A percentile compares a stretch with the other conserved stretches of the same genome.
Conservation (phyloP, 805 yeast genomes). For the Brettanomyces sp. region DNA sequence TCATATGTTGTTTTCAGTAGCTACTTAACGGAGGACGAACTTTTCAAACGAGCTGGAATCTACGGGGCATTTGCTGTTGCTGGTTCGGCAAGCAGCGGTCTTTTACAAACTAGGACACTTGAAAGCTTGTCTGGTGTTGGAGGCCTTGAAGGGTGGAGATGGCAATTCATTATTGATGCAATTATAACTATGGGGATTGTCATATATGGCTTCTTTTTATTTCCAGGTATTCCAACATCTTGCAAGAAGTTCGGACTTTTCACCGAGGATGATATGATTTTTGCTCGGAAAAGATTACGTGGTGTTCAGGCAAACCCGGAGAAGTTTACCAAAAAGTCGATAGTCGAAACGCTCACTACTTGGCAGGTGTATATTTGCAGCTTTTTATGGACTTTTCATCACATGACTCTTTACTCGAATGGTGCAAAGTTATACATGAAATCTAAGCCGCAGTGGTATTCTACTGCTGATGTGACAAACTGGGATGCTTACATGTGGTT, state of each 20-base stretch:
- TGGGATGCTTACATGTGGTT: constrained; percentile 10
- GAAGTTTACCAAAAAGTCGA: constrained; percentile 29
- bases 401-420: constrained; percentile 26
- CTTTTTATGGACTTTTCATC: constrained; percentile 16
- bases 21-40: constrained; percentile 9
- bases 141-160: constrained; percentile 61
- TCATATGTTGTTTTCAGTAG: constrained; percentile 33
- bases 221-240: constrained; percentile 41
- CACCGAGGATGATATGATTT: constrained; percentile 30
- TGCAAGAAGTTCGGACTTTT: constrained; percentile 28
- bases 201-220: constrained; percentile 45
- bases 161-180: constrained; percentile 65
- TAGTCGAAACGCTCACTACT: constrained; percentile 34
- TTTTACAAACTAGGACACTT: constrained; percentile 49
- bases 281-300: constrained; percentile 38
- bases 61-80: constrained; percentile 14
- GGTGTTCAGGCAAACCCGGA: constrained; percentile 26
- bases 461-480: constrained; percentile 9
- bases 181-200: constrained; percentile 51
- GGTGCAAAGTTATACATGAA: constrained; percentile 19
- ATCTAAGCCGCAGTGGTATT: constrained; percentile 7
- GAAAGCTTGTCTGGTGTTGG: constrained; percentile 35
- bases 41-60: constrained; percentile 11
- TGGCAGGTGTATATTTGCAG: constrained; percentile 28
- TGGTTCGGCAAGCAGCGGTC: constrained; percentile 52